Percentiles rank a stretch among this genome's conserved stretches.
phyloP scores from a whole-genome alignment of 805 yeast genomes.

The Candida sanyiensis region DNA sequence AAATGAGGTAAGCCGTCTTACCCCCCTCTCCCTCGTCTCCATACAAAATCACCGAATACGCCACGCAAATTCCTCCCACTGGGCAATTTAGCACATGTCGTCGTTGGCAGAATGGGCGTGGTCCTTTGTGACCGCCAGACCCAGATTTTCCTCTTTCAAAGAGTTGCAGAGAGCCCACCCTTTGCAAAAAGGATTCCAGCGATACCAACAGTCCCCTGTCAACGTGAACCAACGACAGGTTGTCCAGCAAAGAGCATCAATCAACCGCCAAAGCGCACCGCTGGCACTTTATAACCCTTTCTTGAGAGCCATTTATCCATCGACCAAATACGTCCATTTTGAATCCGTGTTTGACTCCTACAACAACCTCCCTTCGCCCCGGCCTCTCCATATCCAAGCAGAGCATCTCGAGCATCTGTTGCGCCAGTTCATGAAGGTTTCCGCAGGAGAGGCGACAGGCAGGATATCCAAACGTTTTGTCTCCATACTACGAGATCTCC shows the following conservation, averaged over 20 bases:
- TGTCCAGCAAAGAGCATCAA: neutral
- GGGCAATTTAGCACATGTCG: too few species aligned
- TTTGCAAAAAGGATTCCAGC: neutral
- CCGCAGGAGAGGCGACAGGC: constrained; percentile 4
- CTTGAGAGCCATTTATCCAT: constrained; percentile 2
- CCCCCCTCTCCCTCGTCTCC: too few species aligned
- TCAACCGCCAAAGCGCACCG: neutral
- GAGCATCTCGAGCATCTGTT: constrained; percentile 8
- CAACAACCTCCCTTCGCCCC: constrained; percentile 5
- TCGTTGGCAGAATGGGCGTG: neutral
- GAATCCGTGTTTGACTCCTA: constrained; percentile 1
- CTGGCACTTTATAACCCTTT: constrained; percentile 2
- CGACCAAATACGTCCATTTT: constrained; percentile 3
- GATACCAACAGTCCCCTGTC: neutral
- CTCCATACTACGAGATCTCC: constrained; percentile 1
- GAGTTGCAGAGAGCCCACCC: neutral
- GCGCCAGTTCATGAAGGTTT: constrained; percentile 7
- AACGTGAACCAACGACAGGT: neutral
- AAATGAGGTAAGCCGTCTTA: neutral
- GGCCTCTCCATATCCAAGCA: constrained; percentile 4
- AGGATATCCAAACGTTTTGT: neutral
- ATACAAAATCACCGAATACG: too few species aligned
- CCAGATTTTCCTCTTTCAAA: neutral
- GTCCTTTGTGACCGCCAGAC: neutral
- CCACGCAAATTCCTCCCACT: too few species aligned